A percentile compares a stretch with the other conserved stretches of the same genome.
Evolutionary conservation across 1,284 basidiomycete genomes (phyloP).

Genomic region (Vanrija pseudolonga): DNA sequence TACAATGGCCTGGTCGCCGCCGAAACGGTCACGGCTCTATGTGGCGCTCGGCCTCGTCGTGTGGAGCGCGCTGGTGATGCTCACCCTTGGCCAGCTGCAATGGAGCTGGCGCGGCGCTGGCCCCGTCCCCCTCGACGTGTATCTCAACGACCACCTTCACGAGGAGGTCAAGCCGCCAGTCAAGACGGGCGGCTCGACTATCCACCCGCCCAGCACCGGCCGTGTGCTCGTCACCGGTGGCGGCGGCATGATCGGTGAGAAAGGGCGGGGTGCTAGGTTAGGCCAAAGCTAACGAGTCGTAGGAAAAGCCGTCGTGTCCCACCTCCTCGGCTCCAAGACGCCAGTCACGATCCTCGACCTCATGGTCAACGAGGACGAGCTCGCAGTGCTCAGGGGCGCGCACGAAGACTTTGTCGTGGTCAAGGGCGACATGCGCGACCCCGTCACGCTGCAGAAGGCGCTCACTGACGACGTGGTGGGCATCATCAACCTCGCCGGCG

Average conservation of each 20-base stretch:
- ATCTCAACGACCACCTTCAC: too few relatives aligned
- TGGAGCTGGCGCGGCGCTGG: too few relatives aligned
- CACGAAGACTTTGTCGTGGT: conserved; percentile 14
- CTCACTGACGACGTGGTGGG: conserved; percentile 22
- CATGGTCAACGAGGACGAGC: conserved; percentile 24
- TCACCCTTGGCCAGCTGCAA: too few relatives aligned
- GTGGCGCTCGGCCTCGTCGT: too few relatives aligned
- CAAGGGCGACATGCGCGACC: conserved; percentile 28
- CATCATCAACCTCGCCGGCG: conserved; percentile 36
- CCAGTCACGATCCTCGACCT: conserved; percentile 25
- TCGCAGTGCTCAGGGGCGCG: conserved; percentile 16
- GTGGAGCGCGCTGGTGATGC: too few relatives aligned
- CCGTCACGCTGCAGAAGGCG: conserved; percentile 7
- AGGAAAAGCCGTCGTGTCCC: conserved; percentile 24
- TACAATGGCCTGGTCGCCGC: too few relatives aligned
- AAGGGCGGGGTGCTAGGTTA: too few relatives aligned
- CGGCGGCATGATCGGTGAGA: background rate
- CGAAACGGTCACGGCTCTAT: too few relatives aligned
- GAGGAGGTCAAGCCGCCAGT: too few relatives aligned
- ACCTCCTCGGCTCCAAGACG: conserved; percentile 15
- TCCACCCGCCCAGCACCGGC: background rate
- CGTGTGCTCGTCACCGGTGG: background rate
- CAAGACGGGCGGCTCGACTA: too few relatives aligned
- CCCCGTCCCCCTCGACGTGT: too few relatives aligned
- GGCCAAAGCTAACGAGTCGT: background rate